Percentiles rank a stretch among this genome's conserved stretches.
Evolutionary conservation across 192 early-diverging fungal species (phyloP).

Genomic region (Umbelopsis isabellina): DNA sequence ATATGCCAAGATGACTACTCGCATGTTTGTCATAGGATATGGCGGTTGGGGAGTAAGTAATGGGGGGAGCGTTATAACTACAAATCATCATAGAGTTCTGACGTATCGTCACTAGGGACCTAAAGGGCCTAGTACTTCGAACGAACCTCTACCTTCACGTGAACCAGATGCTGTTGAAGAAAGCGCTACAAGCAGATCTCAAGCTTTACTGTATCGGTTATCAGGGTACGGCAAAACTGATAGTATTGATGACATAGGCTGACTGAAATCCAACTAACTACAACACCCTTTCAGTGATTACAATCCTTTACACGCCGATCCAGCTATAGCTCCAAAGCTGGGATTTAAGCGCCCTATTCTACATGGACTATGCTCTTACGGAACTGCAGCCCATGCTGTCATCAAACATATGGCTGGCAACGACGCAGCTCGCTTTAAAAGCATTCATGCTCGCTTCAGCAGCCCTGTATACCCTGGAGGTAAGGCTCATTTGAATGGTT

Average conservation of each 20-base stretch:
- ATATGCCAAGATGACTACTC: conserved; percentile 51
- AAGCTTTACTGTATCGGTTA: conserved; percentile 74
- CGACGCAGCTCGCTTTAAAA: conserved; percentile 59
- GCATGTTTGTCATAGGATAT: conserved; percentile 68
- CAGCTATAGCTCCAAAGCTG: conserved; percentile 61
- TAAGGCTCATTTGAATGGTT: neutral
- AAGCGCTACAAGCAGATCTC: conserved; percentile 47
- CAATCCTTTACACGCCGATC: conserved; percentile 79
- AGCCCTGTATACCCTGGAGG: conserved; percentile 72
- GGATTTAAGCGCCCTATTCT: conserved; percentile 76
- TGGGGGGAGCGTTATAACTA: neutral
- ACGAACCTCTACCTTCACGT: conserved; percentile 54
- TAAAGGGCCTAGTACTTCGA: conserved; percentile 63
- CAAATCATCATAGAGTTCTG: neutral
- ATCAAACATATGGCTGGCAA: conserved; percentile 56
- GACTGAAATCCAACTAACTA: neutral
- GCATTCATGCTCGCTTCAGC: conserved; percentile 69
- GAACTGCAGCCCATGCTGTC: conserved; percentile 61
- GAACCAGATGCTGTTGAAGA: conserved; percentile 61
- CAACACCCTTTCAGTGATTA: conserved; percentile 55
- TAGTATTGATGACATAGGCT: neutral
- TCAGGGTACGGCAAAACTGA: conserved; percentile 55
- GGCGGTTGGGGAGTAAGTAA: conserved; percentile 66
- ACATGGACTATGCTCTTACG: conserved; percentile 72
- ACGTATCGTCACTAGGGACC: conserved; percentile 51